Base-by-base conservation (phyloP, 2,329 filamentous ascomycete genomes). In the Exophiala phaeomuriformis region DNA sequence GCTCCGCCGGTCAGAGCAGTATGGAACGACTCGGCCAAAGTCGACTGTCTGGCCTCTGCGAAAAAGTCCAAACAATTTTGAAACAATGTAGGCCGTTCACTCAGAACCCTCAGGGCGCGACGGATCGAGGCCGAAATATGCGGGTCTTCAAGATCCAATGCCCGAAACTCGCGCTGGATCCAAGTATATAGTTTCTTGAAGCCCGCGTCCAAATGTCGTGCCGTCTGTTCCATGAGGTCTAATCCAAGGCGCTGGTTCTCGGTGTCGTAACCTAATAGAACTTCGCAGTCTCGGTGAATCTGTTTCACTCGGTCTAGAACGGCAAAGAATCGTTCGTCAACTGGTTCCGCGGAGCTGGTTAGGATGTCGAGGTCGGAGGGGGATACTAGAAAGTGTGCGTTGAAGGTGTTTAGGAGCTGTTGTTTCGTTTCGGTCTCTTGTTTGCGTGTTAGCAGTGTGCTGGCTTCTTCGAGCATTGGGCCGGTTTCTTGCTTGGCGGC, bases 151-250 rank as follows among this genome's bases (percentile, higher is more conserved):
- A 97, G 78, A 67, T 97, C 94, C 47, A 97, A 72, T 0, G 84
- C 85, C 68, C 90, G 95, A 72, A 98, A 94, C 64, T 96, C 90
- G 55, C 86, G 84, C 67, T 96, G 90, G 19, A 95, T 84, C 91
- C 91, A 98, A 63, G 88, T 84, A 70, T 95, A 96, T 2, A 98
- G 78, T 67, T 96, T 98, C 67, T 98, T 91, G 63, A 93, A 98
- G 3, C 88, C 91, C 10, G 84, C 78, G 64, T 95, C 93, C 47
- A 98, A 78, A 57, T 88, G 83, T 55, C 88, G 89, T 0, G 90
- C 90, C 51, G 85, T 91, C 67, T 91, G 83, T 58, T 96, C 91
- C 78, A 97, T 90, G 46, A 97, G 80, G 64, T 97, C 90, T 3
- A 94, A 75, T 0, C 91, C 93, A 0, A 96, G 73, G 5, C 84